phyloP scores from a whole-genome alignment of 257 asterid species.

The Lantana camara region DNA sequence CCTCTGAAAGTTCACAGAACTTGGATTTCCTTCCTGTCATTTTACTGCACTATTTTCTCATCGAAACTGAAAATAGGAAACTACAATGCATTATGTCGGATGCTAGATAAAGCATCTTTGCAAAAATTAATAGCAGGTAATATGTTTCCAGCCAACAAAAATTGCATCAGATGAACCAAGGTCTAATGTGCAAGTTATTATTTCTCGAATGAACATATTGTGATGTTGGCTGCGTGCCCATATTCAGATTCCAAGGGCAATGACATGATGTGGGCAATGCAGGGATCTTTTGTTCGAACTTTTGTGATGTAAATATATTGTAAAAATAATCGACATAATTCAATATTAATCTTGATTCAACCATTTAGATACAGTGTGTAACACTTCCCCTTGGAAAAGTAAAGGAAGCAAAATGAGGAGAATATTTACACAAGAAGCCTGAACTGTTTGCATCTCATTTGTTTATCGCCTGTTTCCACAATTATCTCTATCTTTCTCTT shows the following conservation, averaged over 20 bases:
- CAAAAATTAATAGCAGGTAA: neutral
- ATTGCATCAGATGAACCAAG: no score
- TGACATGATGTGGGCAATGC: neutral
- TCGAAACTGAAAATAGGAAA: neutral
- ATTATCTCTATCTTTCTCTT: neutral
- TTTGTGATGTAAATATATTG: conserved; percentile 1
- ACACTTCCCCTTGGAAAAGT: neutral
- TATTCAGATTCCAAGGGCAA: neutral
- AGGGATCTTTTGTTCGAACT: neutral
- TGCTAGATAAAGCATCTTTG: no score
- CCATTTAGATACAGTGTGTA: neutral
- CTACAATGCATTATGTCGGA: neutral
- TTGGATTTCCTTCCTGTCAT: neutral
- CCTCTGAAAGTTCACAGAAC: neutral
- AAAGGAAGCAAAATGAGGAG: neutral
- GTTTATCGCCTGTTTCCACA: no score
- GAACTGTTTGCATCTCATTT: conserved; percentile 10
- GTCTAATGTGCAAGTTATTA: neutral
- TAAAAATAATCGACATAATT: neutral
- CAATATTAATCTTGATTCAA: neutral
- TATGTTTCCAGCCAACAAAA: no score
- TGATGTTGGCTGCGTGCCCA: conserved; percentile 4
- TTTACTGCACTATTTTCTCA: neutral
- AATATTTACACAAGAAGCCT: neutral
- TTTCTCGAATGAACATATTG: conserved; percentile 21